phyloP scores from a whole-genome alignment of 306 rosid genomes.

The Vicia faba region DNA sequence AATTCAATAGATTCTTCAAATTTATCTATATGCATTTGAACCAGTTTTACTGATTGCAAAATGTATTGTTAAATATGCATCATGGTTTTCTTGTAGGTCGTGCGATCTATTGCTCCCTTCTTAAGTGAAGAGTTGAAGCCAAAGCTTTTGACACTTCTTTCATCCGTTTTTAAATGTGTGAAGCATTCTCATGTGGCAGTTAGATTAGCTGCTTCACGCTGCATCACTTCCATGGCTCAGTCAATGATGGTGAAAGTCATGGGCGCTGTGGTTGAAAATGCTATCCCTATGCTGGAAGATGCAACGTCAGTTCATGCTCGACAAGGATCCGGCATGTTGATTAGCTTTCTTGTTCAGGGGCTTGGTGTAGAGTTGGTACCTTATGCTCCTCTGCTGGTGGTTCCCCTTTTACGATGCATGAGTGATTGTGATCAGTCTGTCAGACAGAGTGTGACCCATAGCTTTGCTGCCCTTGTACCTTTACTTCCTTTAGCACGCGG shows the following conservation, averaged over 20 bases:
- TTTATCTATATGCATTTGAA: slow-evolving; percentile 16
- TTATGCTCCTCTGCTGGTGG: slow-evolving; percentile 92
- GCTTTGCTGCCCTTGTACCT: slow-evolving; percentile 99
- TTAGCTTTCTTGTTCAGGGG: slow-evolving; percentile 95
- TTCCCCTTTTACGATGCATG: slow-evolving; percentile 96
- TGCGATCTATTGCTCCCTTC: slow-evolving; percentile 81
- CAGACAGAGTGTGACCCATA: slow-evolving; percentile 94
- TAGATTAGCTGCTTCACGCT: slow-evolving; percentile 93
- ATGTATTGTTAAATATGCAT: slow-evolving; percentile 30
- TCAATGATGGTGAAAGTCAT: slow-evolving; percentile 79
- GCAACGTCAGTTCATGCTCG: slow-evolving; percentile 78
- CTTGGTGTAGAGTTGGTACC: slow-evolving; percentile 84
- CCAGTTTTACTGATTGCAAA: neutral
- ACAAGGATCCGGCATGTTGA: slow-evolving; percentile 96
- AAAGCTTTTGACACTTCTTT: slow-evolving; percentile 82
- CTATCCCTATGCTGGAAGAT: slow-evolving; percentile 91
- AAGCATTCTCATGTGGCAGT: slow-evolving; percentile 88
- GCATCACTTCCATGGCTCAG: slow-evolving; percentile 96
- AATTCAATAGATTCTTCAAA: neutral
- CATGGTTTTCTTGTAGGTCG: slow-evolving; percentile 60
- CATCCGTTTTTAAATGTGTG: slow-evolving; percentile 78
- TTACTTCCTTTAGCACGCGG: slow-evolving; percentile 97
- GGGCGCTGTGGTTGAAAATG: slow-evolving; percentile 82
- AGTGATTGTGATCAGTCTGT: slow-evolving; percentile 94
- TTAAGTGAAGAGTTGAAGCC: slow-evolving; percentile 75